These are phyloP conservation scores for Rhodotorula kratochvilovae DNA, from an alignment of 768 basidiomycete species.

Conservation along the genomic window DNA sequence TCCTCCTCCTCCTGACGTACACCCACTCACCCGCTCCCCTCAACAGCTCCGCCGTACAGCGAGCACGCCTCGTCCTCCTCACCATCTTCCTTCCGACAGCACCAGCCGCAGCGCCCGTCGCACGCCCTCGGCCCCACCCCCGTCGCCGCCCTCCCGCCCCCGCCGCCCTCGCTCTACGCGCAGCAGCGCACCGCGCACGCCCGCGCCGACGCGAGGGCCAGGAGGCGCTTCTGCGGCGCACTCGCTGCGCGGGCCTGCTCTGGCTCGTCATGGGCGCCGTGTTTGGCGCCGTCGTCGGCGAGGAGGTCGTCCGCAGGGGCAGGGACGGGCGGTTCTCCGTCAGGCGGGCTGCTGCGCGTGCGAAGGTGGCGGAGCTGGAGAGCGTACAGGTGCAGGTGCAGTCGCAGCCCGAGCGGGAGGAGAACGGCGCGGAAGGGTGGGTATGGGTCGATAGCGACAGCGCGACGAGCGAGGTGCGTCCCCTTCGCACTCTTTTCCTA, in stretches of 20 bases:
- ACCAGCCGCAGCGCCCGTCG: background rate
- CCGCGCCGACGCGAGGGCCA: background rate
- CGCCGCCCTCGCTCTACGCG: background rate
- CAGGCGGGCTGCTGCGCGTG: too few relatives aligned
- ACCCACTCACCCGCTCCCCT: background rate
- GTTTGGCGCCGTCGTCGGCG: slow-evolving; percentile 13
- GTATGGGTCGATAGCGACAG: too few relatives aligned
- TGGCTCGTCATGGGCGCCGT: background rate
- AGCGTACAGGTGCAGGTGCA: too few relatives aligned
- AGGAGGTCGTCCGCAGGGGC: background rate
- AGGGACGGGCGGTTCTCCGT: background rate
- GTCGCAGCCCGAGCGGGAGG: too few relatives aligned
- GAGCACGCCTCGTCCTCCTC: background rate
- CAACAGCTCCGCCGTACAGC: background rate
- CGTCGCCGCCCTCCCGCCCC: slow-evolving; percentile 12
- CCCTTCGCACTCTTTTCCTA: too few relatives aligned
- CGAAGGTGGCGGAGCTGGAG: too few relatives aligned
- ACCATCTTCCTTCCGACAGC: background rate
- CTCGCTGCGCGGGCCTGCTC: slow-evolving; percentile 1
- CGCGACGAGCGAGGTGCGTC: too few relatives aligned
- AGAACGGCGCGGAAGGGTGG: too few relatives aligned
- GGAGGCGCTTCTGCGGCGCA: slow-evolving; percentile 9
- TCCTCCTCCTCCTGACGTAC: background rate
- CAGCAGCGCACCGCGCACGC: slow-evolving; percentile 13
- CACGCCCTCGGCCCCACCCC: slow-evolving; percentile 20